Evolutionary conservation across 202 grass and related monocot species (phyloP), one percentile per base, ranked within the genome.

Genomic region (Setaria italica): DNA sequence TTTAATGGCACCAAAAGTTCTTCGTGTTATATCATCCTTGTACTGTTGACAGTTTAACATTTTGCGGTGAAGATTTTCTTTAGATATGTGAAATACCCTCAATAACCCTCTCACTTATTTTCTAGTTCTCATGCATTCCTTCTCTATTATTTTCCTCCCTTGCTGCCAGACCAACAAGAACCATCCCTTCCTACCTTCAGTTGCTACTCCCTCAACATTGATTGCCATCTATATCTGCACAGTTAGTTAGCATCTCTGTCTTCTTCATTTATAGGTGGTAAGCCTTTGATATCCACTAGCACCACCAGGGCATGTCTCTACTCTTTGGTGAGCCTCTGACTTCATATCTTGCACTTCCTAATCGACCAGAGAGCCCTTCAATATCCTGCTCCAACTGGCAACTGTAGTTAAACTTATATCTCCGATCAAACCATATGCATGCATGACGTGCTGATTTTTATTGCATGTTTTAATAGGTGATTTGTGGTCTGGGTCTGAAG

Each of bases 401-500:
- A 67, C 34, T 41, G 16, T 29, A 72, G 12, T 74, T 67, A 19
- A 77, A 78, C 39, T 59, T 73, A 54, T 54, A 8, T 67, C 43
- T 79, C 15, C 20, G 57, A 82, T 55, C 54, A 50, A 82, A 51
- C 45, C 83, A 17, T 80, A 58, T 62, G 68, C 16, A 67, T 16
- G 47, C 25, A 29, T 79, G 67, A 32, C 75, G 74, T 15, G 11
- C 54, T 90, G 47, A 87, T 78, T 43, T 62, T 88, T 78, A 47
- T 77, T 83, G 62, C 51, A 50, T 90, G 57, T 64, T 53, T 88
- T 76, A 12, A 12, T 81, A 95, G 95, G 95, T 76, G 95, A 98
- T 81, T 84, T 98, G 73, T 98, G 95, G 95, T 94, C 95, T 69
- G 95, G 93, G 70, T 92, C 93, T 81, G 95, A 98, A 92, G 93